These are phyloP conservation scores for Kluyveromyces sp. DNA, from an alignment of 1,139 yeast genomes.

Conservation along the genomic window DNA sequence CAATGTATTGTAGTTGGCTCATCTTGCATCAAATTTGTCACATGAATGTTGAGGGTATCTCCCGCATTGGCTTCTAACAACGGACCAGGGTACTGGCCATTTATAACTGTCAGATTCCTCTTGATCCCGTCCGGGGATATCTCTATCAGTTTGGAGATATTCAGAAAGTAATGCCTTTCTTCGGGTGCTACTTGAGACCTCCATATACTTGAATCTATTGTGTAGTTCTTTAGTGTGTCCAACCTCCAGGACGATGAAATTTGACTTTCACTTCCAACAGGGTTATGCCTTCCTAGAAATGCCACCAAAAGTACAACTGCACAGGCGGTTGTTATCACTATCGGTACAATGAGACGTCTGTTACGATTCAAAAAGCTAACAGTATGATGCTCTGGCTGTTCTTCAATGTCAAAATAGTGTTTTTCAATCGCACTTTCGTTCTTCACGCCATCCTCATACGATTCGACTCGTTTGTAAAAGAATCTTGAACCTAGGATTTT, in stretches of 20 bases:
- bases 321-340: background rate
- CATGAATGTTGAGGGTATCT: constrained; percentile 43
- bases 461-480: background rate
- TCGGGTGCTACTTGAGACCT: constrained; percentile 10
- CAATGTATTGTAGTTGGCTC: constrained; percentile 48
- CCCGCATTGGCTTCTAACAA: constrained; percentile 39
- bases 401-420: background rate
- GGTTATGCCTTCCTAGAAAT: background rate
- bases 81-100: constrained; percentile 45
- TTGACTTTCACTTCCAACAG: background rate
- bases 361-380: background rate
- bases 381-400: background rate
- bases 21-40: constrained; percentile 41
- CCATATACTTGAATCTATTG: constrained; percentile 16
- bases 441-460: background rate
- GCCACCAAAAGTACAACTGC: background rate
- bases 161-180: constrained; percentile 19
- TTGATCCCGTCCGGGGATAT: constrained; percentile 29
- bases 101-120: constrained; percentile 35
- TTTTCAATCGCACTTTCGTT: too few relatives aligned
- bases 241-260: constrained; percentile 11
- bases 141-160: constrained; percentile 15
- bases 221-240: constrained; percentile 17
- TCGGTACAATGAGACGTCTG: background rate
- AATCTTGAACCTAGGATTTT: too few relatives aligned